Evolutionary conservation across 164 flowering plant species (phyloP).

Genomic region (Houttuynia cordata): DNA sequence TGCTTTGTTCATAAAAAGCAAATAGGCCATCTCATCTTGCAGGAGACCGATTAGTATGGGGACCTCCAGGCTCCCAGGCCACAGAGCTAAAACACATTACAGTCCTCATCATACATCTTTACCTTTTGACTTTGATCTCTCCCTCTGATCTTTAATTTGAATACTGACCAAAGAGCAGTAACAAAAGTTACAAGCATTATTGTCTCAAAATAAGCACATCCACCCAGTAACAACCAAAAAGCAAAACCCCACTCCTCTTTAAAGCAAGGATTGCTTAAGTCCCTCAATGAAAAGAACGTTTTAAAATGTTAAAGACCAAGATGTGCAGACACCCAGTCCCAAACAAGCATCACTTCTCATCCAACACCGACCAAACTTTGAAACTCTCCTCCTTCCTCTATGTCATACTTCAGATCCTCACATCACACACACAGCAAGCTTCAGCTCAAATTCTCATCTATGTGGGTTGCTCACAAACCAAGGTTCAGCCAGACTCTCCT

Average conservation of each 20-base stretch:
- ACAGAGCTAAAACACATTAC: too few species aligned
- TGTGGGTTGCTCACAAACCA: too few species aligned
- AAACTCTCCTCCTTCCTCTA: conserved; percentile 14
- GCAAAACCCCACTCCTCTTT: not conserved
- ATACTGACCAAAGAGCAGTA: not conserved
- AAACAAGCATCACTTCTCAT: not conserved
- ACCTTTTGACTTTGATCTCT: too few species aligned
- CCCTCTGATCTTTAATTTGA: too few species aligned
- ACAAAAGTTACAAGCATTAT: not conserved
- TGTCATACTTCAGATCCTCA: conserved; percentile 6
- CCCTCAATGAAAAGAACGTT: not conserved
- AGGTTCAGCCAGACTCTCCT: conserved; percentile 45
- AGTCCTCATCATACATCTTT: too few species aligned
- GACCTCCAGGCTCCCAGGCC: not conserved
- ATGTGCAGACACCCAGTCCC: conserved; percentile 19
- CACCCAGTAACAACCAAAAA: not conserved
- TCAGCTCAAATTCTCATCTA: conserved; percentile 44
- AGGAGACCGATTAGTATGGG: too few species aligned
- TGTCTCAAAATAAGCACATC: not conserved
- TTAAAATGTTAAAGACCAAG: conserved; percentile 19
- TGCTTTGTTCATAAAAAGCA: too few species aligned
- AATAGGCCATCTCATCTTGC: too few species aligned
- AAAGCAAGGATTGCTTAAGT: not conserved
- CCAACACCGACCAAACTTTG: conserved; percentile 4
- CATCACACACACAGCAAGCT: conserved; percentile 9